These are phyloP conservation scores for Neltuma alba DNA, from an alignment of 306 rosid genomes.

Conservation along the genomic window DNA sequence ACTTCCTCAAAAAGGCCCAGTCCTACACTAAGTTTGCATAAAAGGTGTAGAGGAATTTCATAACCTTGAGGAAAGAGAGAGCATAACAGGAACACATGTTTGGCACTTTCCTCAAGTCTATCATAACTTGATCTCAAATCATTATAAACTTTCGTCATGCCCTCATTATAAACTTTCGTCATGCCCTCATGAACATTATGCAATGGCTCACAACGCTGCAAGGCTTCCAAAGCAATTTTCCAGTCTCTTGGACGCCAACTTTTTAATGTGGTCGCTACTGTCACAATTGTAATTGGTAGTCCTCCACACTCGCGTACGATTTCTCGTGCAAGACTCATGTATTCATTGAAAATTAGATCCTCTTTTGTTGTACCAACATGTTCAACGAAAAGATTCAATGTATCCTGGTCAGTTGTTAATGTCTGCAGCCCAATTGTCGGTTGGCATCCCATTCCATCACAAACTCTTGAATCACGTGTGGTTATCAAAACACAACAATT, in stretches of 20 bases:
- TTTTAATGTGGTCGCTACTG: neutral
- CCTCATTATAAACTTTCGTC: too few relatives aligned
- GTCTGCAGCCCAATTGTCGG: neutral
- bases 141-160: neutral
- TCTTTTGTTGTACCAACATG: neutral
- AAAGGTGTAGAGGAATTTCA: neutral
- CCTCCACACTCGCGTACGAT: constrained; percentile 5
- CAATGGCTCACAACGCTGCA: neutral
- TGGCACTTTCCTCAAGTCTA: neutral
- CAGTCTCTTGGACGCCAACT: neutral
- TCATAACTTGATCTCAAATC: constrained; percentile 31
- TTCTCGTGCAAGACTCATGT: neutral
- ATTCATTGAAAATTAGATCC: too few relatives aligned
- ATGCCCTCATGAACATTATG: neutral
- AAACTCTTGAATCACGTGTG: neutral
- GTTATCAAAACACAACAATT: constrained; percentile 23
- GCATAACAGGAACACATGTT: neutral
- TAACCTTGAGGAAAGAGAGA: neutral
- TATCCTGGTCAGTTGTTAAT: constrained; percentile 7
- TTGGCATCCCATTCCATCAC: constrained; percentile 7
- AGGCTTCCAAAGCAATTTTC: neutral
- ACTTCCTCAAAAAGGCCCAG: neutral
- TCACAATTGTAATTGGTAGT: neutral
- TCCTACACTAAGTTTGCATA: neutral
- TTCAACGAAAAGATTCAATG: constrained; percentile 4